phyloP scores from a whole-genome alignment of 73 alveolate genomes.

The Tetrahymena malaccensis region DNA sequence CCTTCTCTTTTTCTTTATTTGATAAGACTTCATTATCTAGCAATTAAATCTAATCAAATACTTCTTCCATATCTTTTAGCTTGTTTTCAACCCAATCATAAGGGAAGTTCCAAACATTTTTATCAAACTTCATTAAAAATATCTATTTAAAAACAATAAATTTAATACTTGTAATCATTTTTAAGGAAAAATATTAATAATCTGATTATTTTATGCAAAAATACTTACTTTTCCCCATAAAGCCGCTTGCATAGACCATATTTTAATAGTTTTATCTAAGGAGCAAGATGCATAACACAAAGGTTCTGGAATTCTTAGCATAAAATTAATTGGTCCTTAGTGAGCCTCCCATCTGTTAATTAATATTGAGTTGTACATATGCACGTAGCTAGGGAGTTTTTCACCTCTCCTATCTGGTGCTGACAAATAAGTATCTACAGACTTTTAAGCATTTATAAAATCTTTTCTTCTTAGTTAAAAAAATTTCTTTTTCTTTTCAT shows the following conservation, averaged over 20 bases:
- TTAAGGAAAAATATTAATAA: too few relatives aligned
- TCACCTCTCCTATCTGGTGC: constrained; percentile 37
- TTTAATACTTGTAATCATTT: too few relatives aligned
- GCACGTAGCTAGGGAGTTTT: not conserved
- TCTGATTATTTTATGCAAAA: too few relatives aligned
- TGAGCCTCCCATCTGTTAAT: constrained; percentile 67
- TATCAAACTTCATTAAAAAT: not conserved
- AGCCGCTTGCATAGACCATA: constrained; percentile 60
- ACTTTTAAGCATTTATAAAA: constrained; percentile 40
- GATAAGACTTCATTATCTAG: constrained; percentile 45
- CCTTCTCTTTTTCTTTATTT: constrained; percentile 1
- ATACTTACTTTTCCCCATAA: constrained; percentile 55
- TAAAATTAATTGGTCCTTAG: constrained; percentile 22
- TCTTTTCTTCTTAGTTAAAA: constrained; percentile 42
- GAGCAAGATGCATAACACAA: constrained; percentile 54
- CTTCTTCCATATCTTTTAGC: constrained; percentile 61
- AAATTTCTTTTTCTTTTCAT: constrained; percentile 29
- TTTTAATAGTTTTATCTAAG: constrained; percentile 40
- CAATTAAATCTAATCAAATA: constrained; percentile 38
- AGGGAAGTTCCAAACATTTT: constrained; percentile 74
- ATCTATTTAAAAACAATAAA: not conserved
- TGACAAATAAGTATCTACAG: constrained; percentile 22
- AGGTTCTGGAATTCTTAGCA: constrained; percentile 54
- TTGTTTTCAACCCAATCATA: constrained; percentile 71
- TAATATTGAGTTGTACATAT: constrained; percentile 15